Base-by-base conservation (phyloP, 306 rosid genomes). In the Dalbergia cochinchinensis region DNA sequence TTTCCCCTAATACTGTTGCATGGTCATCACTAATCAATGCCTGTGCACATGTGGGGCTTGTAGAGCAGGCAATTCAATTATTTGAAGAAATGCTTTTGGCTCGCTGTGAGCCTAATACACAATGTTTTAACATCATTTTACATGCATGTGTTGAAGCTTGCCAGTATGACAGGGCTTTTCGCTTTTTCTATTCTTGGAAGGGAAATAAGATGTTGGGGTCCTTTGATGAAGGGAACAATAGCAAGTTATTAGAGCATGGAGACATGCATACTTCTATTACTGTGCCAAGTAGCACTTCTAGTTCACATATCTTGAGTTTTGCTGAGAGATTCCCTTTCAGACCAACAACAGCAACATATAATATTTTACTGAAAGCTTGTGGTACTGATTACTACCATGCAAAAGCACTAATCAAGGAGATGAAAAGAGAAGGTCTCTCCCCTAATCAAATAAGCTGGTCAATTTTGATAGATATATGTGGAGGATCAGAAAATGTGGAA, bases 21-120 rank as follows among this genome's bases (percentile, higher is more conserved):
- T 95, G 99, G 96, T 91, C 99, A 51, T 91, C 99, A 42, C 84
- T 92, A 81, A 95, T 95, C 89, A 95, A 79, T 76, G 97, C 99
- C 79, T 92, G 97, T 75, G 97, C 99, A 75, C 95, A 92, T 82
- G 93, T 95, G n/a, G 99, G 97, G 81, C 94, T 88, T 48, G 95
- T 91, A 42, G 97, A 92, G 85, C 88, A 86, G 85, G 83, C 99
- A 70, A 89, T 95, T 81, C 89, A 87, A 59, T 82, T 95, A 77
- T 95, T 95, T 65, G 97, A 92, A 83, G 99, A 95, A 86, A 92
- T 92, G 99, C 85, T 95, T 73, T 84, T 80, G 89, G 85, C 91
- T 37, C 92, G 92, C 80, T 92, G 92, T 18, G 90, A 95, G 77
- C 99, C 99, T 58, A 95, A 95, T 80, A 78, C 97, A 11, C 99